A percentile compares a stretch with the other conserved stretches of the same genome.
Conservation (phyloP, 129 eudicot genomes). For the Tagetes erecta region DNA sequence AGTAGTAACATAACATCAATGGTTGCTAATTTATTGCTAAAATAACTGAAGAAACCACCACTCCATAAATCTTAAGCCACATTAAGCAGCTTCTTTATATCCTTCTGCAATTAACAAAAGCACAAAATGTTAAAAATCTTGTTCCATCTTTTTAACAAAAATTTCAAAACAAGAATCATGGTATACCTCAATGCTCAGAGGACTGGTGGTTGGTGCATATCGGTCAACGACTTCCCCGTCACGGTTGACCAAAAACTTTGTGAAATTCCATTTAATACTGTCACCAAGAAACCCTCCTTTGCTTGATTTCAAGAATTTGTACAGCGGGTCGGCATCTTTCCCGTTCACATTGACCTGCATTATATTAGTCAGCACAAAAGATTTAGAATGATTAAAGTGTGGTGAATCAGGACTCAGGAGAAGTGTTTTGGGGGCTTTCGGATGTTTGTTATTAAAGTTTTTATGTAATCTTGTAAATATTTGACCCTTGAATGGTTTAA, state of each 20-base stretch:
- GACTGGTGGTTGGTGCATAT: slow-evolving; percentile 94
- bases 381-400: neutral
- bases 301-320: slow-evolving; percentile 77
- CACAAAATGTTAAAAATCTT: neutral
- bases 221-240: slow-evolving; percentile 85
- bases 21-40: slow-evolving; percentile 36
- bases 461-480: neutral
- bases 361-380: slow-evolving; percentile 5
- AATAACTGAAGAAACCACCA: neutral
- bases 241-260: slow-evolving; percentile 74
- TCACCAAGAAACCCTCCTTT: slow-evolving; percentile 86
- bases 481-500: neutral
- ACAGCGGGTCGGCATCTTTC: slow-evolving; percentile 66
- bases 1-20: slow-evolving; percentile 17
- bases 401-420: slow-evolving; percentile 1
- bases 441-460: neutral
- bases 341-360: slow-evolving; percentile 90
- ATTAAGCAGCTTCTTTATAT: slow-evolving; percentile 67
- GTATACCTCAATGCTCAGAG: slow-evolving; percentile 87
- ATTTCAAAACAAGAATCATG: neutral
- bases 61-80: slow-evolving; percentile 23
- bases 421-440: neutral
- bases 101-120: slow-evolving; percentile 58
- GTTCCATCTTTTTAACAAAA: neutral
- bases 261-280: slow-evolving; percentile 85